Conservation (phyloP, 2,329 filamentous ascomycete species). For the Blastomyces silverae region DNA sequence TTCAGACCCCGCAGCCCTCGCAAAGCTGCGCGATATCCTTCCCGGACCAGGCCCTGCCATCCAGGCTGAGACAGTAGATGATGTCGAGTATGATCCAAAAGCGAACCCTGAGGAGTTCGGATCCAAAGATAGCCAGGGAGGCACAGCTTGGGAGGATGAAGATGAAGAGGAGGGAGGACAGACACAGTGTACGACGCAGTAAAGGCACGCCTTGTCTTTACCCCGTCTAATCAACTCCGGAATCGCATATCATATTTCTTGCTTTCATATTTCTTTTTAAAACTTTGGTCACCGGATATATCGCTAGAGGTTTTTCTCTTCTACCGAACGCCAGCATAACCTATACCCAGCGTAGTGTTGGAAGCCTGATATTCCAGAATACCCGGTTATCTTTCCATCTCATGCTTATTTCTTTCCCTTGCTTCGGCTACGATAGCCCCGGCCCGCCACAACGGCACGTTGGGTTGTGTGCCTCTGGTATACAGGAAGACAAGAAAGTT, state of each 20-base stretch:
- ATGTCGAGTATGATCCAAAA: conserved; percentile 79
- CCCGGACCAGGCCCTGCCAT: conserved; percentile 58
- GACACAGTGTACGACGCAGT: conserved; percentile 47
- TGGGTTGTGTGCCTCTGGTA: background rate
- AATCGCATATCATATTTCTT: conserved; percentile 5
- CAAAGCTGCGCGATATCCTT: conserved; percentile 66
- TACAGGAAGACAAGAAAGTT: background rate
- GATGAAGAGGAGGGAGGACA: conserved; percentile 35
- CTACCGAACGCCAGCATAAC: background rate
- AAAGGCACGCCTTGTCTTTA: conserved; percentile 19
- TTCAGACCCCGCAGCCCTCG: conserved; percentile 61
- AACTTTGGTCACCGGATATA: background rate
- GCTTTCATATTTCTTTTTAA: background rate
- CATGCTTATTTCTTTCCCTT: background rate
- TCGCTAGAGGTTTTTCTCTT: background rate
- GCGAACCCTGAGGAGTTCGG: conserved; percentile 68
- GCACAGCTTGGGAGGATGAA: conserved; percentile 45
- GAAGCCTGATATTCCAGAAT: background rate
- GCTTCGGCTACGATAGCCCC: background rate
- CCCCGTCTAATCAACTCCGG: conserved; percentile 3
- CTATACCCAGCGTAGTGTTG: background rate
- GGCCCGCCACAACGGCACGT: background rate
- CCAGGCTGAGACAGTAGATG: conserved; percentile 68
- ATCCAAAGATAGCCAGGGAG: conserved; percentile 38
- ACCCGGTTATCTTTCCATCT: background rate